These are phyloP conservation scores for Russula virescens DNA, from an alignment of 768 basidiomycete species.

Conservation along the genomic window DNA sequence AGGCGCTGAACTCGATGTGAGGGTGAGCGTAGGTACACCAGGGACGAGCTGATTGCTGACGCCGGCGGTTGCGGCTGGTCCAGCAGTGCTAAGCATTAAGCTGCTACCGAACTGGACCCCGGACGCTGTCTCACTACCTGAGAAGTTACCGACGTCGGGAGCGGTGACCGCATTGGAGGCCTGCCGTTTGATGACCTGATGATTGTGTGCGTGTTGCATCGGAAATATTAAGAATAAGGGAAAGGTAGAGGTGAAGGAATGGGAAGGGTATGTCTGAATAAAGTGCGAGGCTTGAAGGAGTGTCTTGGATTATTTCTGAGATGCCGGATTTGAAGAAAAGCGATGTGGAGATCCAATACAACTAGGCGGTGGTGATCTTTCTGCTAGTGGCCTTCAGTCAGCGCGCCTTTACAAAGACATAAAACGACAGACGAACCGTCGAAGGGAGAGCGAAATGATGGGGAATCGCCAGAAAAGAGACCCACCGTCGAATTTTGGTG, in stretches of 20 bases:
- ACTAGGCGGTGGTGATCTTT: not conserved
- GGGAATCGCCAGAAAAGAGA: not conserved
- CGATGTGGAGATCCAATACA: not conserved
- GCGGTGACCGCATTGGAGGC: too few species aligned
- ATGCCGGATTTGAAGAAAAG: not conserved
- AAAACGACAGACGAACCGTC: not conserved
- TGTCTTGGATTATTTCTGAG: conserved; percentile 4
- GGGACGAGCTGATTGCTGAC: not conserved
- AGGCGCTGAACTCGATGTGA: not conserved
- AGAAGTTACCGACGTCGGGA: conserved; percentile 11
- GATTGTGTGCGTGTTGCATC: conserved; percentile 13
- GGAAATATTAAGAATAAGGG: not conserved
- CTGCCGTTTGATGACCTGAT: conserved; percentile 14
- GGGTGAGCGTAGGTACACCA: not conserved
- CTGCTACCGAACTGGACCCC: not conserved
- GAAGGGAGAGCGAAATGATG: not conserved
- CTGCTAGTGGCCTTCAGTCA: not conserved
- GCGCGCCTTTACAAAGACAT: not conserved
- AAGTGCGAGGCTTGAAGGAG: conserved; percentile 11
- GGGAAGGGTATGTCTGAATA: conserved; percentile 3
- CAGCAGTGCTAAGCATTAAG: conserved; percentile 6
- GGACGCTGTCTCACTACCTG: not conserved
- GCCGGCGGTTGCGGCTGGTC: not conserved
- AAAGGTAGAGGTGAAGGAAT: not conserved
- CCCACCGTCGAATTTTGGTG: not conserved